Evolutionary conservation across 1,284 basidiomycete genomes (phyloP).

Genomic region (Leccinum huronense): DNA sequence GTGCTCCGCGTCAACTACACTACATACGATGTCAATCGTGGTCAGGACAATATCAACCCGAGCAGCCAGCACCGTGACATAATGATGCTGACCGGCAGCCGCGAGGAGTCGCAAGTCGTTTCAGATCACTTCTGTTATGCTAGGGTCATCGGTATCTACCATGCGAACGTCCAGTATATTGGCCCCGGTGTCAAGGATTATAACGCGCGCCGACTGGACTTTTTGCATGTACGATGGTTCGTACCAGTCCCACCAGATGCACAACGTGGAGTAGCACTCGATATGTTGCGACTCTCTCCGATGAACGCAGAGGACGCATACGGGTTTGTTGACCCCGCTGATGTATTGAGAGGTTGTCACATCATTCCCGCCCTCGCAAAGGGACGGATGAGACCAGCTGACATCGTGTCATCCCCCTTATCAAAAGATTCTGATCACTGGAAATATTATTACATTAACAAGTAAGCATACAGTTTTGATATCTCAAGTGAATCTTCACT

Average conservation of each 20-base stretch:
- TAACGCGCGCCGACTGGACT: not conserved
- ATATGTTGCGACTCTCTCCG: not conserved
- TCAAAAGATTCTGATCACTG: not conserved
- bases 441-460: not conserved
- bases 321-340: not conserved
- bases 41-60: not conserved
- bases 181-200: not conserved
- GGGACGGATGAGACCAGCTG: not conserved
- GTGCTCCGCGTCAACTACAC: not conserved
- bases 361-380: not conserved
- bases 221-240: not conserved
- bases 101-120: not conserved
- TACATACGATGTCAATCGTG: not conserved
- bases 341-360: not conserved
- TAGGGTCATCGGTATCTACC: not conserved
- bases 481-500: not conserved
- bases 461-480: not conserved
- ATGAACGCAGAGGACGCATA: not conserved
- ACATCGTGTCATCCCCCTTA: not conserved
- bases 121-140: not conserved
- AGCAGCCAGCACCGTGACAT: not conserved
- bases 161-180: not conserved
- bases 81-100: not conserved
- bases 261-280: not conserved
- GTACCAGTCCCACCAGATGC: not conserved